Evolutionary conservation across 768 basidiomycete genomes (phyloP).

Genomic region (Xerocomellus chrysenteron): DNA sequence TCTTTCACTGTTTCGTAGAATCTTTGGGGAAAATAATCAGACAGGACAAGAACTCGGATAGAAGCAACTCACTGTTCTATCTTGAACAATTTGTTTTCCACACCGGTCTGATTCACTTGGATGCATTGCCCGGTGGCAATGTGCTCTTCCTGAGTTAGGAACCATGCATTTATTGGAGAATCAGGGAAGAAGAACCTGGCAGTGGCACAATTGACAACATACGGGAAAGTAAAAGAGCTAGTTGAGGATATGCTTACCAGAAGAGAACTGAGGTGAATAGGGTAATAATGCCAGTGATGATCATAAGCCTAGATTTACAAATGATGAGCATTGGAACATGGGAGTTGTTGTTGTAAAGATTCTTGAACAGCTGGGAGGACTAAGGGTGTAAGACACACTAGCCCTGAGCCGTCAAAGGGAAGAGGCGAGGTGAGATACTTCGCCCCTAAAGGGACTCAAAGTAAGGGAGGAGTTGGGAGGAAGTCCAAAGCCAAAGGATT

Average conservation of each 20-base stretch:
- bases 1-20: slow-evolving; percentile 68
- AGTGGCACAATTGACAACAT: background rate
- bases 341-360: background rate
- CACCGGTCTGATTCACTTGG: slow-evolving; percentile 71
- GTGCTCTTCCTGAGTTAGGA: slow-evolving; percentile 69
- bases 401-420: too few species aligned
- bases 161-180: slow-evolving; percentile 70
- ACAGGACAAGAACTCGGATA: slow-evolving; percentile 2
- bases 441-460: too few species aligned
- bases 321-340: slow-evolving; percentile 7
- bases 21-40: slow-evolving; percentile 34
- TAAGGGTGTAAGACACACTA: too few species aligned
- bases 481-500: too few species aligned
- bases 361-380: too few species aligned
- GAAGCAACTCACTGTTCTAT: slow-evolving; percentile 58
- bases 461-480: too few species aligned
- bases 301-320: slow-evolving; percentile 57
- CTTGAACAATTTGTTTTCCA: slow-evolving; percentile 83
- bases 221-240: background rate
- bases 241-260: slow-evolving; percentile 40
- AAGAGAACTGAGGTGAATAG: slow-evolving; percentile 58
- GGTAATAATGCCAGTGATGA: slow-evolving; percentile 68
- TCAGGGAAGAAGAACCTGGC: slow-evolving; percentile 77
- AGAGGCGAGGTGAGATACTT: too few species aligned
- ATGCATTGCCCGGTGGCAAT: slow-evolving; percentile 67